phyloP scores from a whole-genome alignment of 2,329 filamentous ascomycete species.

The Aspergillus floridensis region DNA sequence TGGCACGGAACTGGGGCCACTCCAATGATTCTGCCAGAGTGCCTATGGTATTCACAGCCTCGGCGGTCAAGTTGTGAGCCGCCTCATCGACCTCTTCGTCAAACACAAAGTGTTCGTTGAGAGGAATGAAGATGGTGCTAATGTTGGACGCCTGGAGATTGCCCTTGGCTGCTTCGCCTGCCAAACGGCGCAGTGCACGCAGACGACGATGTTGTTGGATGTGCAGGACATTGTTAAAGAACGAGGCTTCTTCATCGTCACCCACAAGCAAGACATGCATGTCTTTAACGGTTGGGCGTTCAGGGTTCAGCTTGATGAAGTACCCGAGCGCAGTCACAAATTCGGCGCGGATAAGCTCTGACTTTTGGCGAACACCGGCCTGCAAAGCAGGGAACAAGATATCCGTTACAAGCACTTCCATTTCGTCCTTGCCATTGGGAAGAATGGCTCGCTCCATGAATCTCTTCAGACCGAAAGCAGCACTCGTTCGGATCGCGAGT shows the following conservation, averaged over 20 bases:
- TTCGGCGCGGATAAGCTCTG: conserved; percentile 81
- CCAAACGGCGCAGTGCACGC: conserved; percentile 75
- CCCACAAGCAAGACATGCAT: conserved; percentile 67
- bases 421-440: conserved; percentile 43
- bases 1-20: conserved; percentile 85
- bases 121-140: conserved; percentile 80
- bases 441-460: conserved; percentile 66
- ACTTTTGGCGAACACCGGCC: conserved; percentile 70
- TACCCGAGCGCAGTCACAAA: conserved; percentile 76
- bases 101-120: conserved; percentile 93
- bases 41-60: conserved; percentile 79
- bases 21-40: conserved; percentile 72
- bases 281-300: conserved; percentile 70
- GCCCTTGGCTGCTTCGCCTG: conserved; percentile 62
- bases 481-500: conserved; percentile 78
- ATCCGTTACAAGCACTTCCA: conserved; percentile 60
- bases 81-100: conserved; percentile 73
- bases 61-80: conserved; percentile 78
- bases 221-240: conserved; percentile 90
- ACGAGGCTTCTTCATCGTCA: conserved; percentile 75
- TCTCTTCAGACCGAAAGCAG: conserved; percentile 73
- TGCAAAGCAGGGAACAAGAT: conserved; percentile 75
- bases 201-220: conserved; percentile 84
- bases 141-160: conserved; percentile 74
- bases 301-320: conserved; percentile 67